Conservation (phyloP, 805 yeast genomes). For the Zygotorulaspora sp. region DNA sequence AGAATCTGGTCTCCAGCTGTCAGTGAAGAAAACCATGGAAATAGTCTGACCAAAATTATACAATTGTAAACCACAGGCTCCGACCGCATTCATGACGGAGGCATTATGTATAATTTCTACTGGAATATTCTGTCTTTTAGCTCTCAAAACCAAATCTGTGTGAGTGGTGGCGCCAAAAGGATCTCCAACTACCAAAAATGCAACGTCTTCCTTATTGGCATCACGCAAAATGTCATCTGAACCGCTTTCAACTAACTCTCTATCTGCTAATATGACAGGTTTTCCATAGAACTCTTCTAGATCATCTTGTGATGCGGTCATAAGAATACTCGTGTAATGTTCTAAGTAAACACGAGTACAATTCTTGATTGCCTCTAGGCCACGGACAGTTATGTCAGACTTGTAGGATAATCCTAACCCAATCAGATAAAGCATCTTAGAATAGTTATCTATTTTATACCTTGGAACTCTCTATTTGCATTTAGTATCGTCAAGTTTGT, state of each 20-base stretch:
- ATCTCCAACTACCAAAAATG: conserved; percentile 94
- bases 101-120: conserved; percentile 91
- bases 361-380: conserved; percentile 73
- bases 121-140: conserved; percentile 73
- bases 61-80: conserved; percentile 93
- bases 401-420: conserved; percentile 90
- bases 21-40: conserved; percentile 94
- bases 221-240: conserved; percentile 75
- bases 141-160: conserved; percentile 87
- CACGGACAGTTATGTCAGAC: conserved; percentile 90
- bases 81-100: conserved; percentile 96
- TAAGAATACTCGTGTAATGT: conserved; percentile 90
- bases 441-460: no score
- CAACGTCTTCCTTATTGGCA: conserved; percentile 79
- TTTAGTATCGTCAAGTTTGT: no score
- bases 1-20: conserved; percentile 92
- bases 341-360: conserved; percentile 92
- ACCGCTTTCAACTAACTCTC: conserved; percentile 90
- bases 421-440: conserved; percentile 81
- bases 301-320: conserved; percentile 79
- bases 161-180: conserved; percentile 98
- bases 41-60: conserved; percentile 96
- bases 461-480: no score
- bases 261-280: conserved; percentile 81
- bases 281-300: conserved; percentile 83